Conservation (phyloP, 768 basidiomycete genomes). For the Hypholoma fasciculare region DNA sequence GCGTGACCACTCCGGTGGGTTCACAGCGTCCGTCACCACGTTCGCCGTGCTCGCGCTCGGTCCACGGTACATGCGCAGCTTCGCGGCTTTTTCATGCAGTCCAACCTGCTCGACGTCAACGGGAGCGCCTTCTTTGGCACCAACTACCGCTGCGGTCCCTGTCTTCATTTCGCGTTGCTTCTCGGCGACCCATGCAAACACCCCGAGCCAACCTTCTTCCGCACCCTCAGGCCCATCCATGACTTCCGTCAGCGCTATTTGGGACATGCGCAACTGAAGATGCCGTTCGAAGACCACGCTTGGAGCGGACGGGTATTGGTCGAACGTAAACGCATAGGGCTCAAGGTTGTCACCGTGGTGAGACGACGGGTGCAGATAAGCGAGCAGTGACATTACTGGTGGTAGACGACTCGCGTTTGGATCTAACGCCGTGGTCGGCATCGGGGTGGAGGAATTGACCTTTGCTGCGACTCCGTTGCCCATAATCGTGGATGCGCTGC, state of each 20-base stretch:
- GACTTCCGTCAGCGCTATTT: conserved; percentile 77
- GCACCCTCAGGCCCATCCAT: conserved; percentile 87
- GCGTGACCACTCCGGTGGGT: neutral
- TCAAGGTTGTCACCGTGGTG: neutral
- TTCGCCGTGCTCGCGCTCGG: neutral
- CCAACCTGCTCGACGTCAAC: neutral
- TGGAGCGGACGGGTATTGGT: conserved; percentile 39
- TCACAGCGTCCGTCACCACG: neutral
- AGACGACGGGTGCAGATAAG: conserved; percentile 5
- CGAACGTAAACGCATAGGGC: conserved; percentile 18
- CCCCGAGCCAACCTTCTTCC: conserved; percentile 75
- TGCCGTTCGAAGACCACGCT: conserved; percentile 73
- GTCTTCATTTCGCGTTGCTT: conserved; percentile 16
- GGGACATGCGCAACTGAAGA: conserved; percentile 84
- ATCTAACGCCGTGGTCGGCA: conserved; percentile 2
- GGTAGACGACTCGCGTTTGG: conserved; percentile 33
- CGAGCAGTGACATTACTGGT: conserved; percentile 28
- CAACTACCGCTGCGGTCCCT: conserved; percentile 2
- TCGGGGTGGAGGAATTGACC: neutral
- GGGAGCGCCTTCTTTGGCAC: conserved; percentile 12
- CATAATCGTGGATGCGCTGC: neutral
- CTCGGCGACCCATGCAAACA: conserved; percentile 87
- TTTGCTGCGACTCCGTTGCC: neutral
- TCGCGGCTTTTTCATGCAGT: neutral
- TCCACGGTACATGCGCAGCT: conserved; percentile 1